phyloP scores from a whole-genome alignment of 208 protist species.

The Acanthamoeba sp. region DNA sequence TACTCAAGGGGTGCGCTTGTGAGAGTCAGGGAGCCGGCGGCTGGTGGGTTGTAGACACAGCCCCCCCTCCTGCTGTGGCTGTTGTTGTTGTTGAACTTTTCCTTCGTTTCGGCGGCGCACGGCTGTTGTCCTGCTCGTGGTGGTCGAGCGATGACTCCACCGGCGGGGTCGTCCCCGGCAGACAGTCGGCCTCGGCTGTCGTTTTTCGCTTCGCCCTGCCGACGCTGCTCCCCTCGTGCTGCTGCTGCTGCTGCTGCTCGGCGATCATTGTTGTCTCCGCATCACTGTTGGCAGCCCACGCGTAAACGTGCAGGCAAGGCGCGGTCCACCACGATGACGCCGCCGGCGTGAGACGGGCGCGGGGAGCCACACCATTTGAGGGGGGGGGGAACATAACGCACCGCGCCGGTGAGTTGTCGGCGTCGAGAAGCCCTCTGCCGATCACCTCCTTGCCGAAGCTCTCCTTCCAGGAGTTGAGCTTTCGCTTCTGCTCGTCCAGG shows the following conservation, averaged over 20 bases:
- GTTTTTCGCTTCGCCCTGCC: neutral
- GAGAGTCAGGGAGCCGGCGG: too few species aligned
- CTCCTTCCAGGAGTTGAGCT: constrained; percentile 51
- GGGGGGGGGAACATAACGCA: neutral
- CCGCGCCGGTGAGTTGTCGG: neutral
- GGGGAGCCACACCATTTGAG: too few species aligned
- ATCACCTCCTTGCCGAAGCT: constrained; percentile 59
- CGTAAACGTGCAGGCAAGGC: neutral
- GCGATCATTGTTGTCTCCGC: neutral
- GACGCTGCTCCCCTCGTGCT: neutral
- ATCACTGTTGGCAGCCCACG: neutral
- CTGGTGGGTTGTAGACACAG: too few species aligned
- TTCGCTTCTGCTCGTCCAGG: constrained; percentile 19
- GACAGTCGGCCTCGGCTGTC: neutral
- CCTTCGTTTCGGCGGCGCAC: neutral
- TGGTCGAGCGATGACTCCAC: too few species aligned
- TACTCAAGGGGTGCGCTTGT: too few species aligned
- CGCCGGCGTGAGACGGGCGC: too few species aligned
- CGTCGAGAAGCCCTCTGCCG: neutral
- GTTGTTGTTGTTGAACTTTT: too few species aligned
- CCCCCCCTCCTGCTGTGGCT: too few species aligned
- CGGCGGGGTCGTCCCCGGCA: too few species aligned
- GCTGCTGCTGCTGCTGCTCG: neutral
- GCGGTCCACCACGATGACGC: too few species aligned
- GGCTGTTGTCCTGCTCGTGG: neutral